Base-by-base conservation (phyloP, 2,329 filamentous ascomycete genomes). In the Emericellopsis atlantica region DNA sequence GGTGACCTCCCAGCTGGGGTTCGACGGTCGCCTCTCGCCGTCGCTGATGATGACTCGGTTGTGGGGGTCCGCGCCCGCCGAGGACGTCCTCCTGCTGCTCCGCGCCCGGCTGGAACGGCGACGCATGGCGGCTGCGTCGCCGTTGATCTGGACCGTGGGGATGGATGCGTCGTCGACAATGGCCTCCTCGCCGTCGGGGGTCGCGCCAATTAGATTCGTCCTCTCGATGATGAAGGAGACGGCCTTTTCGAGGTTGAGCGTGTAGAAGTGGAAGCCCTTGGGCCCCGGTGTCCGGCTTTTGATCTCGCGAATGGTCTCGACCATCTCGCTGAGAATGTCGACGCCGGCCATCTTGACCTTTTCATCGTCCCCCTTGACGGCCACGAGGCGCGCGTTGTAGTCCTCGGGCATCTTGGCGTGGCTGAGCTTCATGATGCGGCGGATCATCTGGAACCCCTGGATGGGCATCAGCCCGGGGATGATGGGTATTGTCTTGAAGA, bases 401-500 rank as follows among this genome's bases (percentile, higher is more conserved):
- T 72, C 62, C 1, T 74, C 65, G 0, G 92, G 92, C 36, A 96
- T 70, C 46, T 74, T 80, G 37, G 89, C 90, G 58, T 95, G 88
- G 58, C 88, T 95, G 35, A 98, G 73, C 64, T 96, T 98, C 21
- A 89, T 90, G 26, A 90, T 95, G 46, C 92, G 72, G 54, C 87
- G 87, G 53, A 98, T 77, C 68, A 95, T 96, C 58, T 94, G 86
- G 62, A 94, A 96, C 62, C 85, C 93, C 64, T 98, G 92, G 40
- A 98, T 88, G 11, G 92, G 92, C 89, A 98, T 95, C 52, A 98
- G 69, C 2, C 92, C 92, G 0, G 92, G 90, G 42, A 98, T 84
- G 49, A 98, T 93, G 6, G 86, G 83, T 21, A 95, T 84, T 3
- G 75, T 77, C 62, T 84, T 85, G 65, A 98, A 95, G 3, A 75